Conservation (phyloP, 495 filamentous ascomycete genomes). For the Neurospora africana region DNA sequence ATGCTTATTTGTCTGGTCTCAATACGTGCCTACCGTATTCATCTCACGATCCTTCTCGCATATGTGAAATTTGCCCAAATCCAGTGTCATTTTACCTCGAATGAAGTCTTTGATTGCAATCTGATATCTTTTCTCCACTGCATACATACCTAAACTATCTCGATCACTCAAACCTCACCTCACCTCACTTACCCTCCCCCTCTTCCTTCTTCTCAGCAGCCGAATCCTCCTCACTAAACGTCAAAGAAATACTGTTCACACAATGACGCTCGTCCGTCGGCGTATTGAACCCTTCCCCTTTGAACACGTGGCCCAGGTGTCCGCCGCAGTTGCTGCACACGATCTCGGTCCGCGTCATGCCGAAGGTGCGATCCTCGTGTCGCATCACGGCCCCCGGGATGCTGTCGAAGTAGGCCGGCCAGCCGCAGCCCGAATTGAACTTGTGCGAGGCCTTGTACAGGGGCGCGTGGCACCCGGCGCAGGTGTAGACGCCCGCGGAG, state of each 20-base stretch:
- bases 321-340: constrained; percentile 89
- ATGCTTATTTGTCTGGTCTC: not conserved
- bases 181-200: constrained; percentile 16
- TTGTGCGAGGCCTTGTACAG: constrained; percentile 87
- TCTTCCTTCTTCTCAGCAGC: constrained; percentile 36
- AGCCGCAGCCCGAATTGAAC: constrained; percentile 92
- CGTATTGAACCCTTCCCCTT: constrained; percentile 82
- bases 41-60: not conserved
- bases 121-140: not conserved
- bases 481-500: constrained; percentile 65
- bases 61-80: not conserved
- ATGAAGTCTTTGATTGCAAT: not conserved
- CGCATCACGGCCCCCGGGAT: constrained; percentile 80
- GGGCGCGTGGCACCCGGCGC: constrained; percentile 75
- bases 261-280: constrained; percentile 96
- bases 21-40: not conserved
- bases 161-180: constrained; percentile 7
- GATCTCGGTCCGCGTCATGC: constrained; percentile 87
- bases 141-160: not conserved
- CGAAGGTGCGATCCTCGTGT: constrained; percentile 62
- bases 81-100: not conserved
- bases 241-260: constrained; percentile 89
- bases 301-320: constrained; percentile 94
- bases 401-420: constrained; percentile 94
- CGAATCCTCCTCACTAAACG: constrained; percentile 56